Base-by-base conservation (phyloP, 345 rosid species). In the Salix viminalis region DNA sequence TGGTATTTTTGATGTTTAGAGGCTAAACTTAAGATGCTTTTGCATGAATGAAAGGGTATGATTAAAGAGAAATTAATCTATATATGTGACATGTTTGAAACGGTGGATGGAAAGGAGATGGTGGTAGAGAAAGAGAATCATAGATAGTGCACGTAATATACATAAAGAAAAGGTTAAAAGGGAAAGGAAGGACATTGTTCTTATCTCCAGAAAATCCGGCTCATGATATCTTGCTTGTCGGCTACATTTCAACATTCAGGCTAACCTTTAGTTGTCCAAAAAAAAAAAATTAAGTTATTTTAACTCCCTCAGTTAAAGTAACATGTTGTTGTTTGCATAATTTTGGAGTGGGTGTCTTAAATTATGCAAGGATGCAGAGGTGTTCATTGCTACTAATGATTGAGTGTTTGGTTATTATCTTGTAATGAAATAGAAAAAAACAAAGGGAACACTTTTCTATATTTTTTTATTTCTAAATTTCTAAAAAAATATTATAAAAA, bases 201-300 rank as follows among this genome's bases (percentile, higher is more conserved):
- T 71, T 60, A 52, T 70, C 69, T 62, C 69, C 85, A 75, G 80
- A 70, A 87, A 84, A 84, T 87, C 87, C 89, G 89, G 89, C 80
- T 72, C 5, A 54, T n/a, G 42, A 84, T 77, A 77, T 87, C 84
- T 75, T 14, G 2, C 36, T 69, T 87, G 89, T 87, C 87, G 86
- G 83, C 67, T 21, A 67, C 64, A 66, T 77, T 50, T n/a, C 21
- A 70, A 58, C 64, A 58, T 62, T 74, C 50, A 56, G n/a, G 60
- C 24, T 21, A 52, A 5, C 30, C 28, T 58, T 10, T 23, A n/a
- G 64, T n/a, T 23, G 23, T 58, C 62, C 7, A 58, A 23, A n/a
- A 11, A n/a, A 56, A 30, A 30, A 3, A 30, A 46, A 7, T 2
- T 2, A 34, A 30, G 61, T 44, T 72, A 24, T 62, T 24, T 50